Percentiles rank a stretch among this genome's conserved stretches.
These are phyloP conservation scores for Ogataea trehalophila DNA, from an alignment of 805 yeast species.

Conservation along the genomic window DNA sequence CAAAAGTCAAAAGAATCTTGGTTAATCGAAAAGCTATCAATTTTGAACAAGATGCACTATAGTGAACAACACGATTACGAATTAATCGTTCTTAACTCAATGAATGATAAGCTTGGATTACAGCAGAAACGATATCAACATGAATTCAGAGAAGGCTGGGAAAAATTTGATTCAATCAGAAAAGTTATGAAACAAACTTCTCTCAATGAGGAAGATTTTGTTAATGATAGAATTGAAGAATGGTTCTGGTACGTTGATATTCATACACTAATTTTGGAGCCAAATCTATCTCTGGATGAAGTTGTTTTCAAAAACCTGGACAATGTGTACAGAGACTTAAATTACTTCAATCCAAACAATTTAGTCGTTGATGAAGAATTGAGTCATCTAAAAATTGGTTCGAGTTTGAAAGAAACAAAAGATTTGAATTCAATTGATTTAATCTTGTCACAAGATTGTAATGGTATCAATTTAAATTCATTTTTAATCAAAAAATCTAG, in stretches of 20 bases:
- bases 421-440: constrained; percentile 33
- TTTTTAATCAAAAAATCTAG: constrained; percentile 34
- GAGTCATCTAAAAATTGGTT: constrained; percentile 16
- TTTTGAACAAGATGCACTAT: constrained; percentile 43
- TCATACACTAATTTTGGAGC: constrained; percentile 38
- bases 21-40: constrained; percentile 44
- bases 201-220: constrained; percentile 13
- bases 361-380: constrained; percentile 29
- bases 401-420: constrained; percentile 17
- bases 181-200: constrained; percentile 31
- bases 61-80: constrained; percentile 47
- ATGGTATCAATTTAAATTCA: constrained; percentile 38
- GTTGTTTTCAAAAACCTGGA: constrained; percentile 30
- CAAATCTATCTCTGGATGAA: constrained; percentile 31
- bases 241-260: constrained; percentile 42
- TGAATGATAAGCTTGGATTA: constrained; percentile 34
- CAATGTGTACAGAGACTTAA: constrained; percentile 28
- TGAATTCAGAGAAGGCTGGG: constrained; percentile 46
- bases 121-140: constrained; percentile 44
- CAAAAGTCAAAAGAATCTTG: constrained; percentile 37
- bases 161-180: constrained; percentile 34
- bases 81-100: constrained; percentile 31
- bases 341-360: constrained; percentile 34
- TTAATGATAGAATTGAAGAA: constrained; percentile 21
- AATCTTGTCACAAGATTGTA: constrained; percentile 37